Evolutionary conservation across 78 protist genomes (phyloP).

Genomic region (Protostelium mycophagum): DNA sequence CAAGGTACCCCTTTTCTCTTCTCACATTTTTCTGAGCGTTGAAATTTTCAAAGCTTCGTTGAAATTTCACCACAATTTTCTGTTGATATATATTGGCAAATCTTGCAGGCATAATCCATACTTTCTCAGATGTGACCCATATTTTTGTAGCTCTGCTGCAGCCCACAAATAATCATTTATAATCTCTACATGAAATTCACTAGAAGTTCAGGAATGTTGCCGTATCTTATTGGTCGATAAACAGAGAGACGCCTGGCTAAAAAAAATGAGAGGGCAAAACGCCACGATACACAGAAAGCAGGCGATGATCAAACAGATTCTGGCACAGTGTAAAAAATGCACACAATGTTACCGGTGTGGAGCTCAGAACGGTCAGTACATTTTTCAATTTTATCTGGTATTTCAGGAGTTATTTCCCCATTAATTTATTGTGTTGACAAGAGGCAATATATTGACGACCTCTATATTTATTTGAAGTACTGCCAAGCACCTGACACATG

Average conservation of each 20-base stretch:
- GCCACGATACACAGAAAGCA: slow-evolving; percentile 21
- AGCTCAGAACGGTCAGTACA: neutral
- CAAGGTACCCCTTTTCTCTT: slow-evolving; percentile 36
- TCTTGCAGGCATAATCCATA: neutral
- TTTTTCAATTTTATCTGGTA: too few relatives aligned
- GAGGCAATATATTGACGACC: too few relatives aligned
- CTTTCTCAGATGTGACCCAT: too few relatives aligned
- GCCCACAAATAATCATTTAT: too few relatives aligned
- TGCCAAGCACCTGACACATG: too few relatives aligned
- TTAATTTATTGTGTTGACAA: too few relatives aligned
- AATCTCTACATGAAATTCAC: neutral
- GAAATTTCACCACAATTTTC: neutral
- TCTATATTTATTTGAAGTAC: too few relatives aligned
- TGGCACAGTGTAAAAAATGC: neutral
- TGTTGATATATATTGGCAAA: neutral
- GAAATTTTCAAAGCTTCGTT: neutral
- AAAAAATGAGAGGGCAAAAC: slow-evolving; percentile 18
- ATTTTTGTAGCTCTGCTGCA: too few relatives aligned
- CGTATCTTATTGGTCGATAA: slow-evolving; percentile 55
- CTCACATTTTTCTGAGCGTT: neutral
- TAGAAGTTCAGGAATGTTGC: slow-evolving; percentile 27
- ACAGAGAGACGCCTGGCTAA: slow-evolving; percentile 35
- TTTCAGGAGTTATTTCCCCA: too few relatives aligned
- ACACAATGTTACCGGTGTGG: neutral
- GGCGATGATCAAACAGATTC: slow-evolving; percentile 7